Evolutionary conservation across 495 filamentous ascomycete species (phyloP).

Genomic region (Penicillium canariense): DNA sequence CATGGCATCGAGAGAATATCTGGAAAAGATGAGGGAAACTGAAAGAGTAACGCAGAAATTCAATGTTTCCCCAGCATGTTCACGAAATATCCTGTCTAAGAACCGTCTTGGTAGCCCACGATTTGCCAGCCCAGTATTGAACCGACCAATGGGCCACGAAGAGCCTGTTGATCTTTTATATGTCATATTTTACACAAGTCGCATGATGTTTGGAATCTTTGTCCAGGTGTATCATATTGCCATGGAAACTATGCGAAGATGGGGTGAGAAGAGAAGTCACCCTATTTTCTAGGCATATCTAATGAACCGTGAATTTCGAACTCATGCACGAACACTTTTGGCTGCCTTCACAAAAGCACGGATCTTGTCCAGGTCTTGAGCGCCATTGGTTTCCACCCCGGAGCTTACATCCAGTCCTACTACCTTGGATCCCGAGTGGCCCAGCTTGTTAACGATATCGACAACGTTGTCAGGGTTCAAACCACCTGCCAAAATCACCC

Average conservation of each 20-base stretch:
- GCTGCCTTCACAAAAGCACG: slow-evolving; percentile 71
- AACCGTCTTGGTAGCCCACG: no score
- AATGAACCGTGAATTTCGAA: neutral
- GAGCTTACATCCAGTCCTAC: slow-evolving; percentile 90
- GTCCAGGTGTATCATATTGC: slow-evolving; percentile 2
- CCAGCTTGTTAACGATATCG: slow-evolving; percentile 56
- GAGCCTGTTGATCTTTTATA: no score
- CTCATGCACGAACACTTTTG: slow-evolving; percentile 47
- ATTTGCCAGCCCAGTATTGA: no score
- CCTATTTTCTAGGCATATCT: neutral
- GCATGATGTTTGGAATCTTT: no score
- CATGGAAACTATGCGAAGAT: slow-evolving; percentile 8
- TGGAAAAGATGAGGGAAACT: no score
- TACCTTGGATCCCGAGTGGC: slow-evolving; percentile 55
- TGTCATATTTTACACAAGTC: no score
- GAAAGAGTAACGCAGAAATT: no score
- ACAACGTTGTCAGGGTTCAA: slow-evolving; percentile 72
- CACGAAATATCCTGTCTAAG: no score
- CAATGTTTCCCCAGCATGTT: no score
- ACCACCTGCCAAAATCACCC: slow-evolving; percentile 80
- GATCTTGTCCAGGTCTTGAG: slow-evolving; percentile 82
- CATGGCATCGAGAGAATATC: no score
- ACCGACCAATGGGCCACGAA: no score
- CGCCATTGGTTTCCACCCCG: slow-evolving; percentile 82
- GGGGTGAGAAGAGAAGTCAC: slow-evolving; percentile 16